phyloP scores from a whole-genome alignment of 352 stramenopile species.

The Pythium coloratum region DNA sequence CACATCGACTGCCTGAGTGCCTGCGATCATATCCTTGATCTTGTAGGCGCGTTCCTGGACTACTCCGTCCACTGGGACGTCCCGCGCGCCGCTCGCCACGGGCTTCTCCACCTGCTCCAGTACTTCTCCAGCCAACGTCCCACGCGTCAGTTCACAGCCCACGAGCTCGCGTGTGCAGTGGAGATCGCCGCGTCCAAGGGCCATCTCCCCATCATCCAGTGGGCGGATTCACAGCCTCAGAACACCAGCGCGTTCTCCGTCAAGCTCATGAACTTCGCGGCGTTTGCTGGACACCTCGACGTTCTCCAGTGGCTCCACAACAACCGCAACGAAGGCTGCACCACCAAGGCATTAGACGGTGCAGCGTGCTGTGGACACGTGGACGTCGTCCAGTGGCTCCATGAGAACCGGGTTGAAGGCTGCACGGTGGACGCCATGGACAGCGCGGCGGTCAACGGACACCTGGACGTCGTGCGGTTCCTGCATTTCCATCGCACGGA shows the following conservation, averaged over 20 bases:
- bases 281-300: constrained; percentile 32
- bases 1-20: constrained; percentile 2
- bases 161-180: constrained; percentile 15
- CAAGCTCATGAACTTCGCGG: constrained; percentile 41
- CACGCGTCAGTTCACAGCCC: neutral
- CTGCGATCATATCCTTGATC: constrained; percentile 11
- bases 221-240: constrained; percentile 7
- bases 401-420: constrained; percentile 16
- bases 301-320: constrained; percentile 34
- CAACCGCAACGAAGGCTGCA: constrained; percentile 19
- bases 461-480: constrained; percentile 16
- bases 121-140: neutral
- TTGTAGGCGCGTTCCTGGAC: constrained; percentile 11
- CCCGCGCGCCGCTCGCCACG: constrained; percentile 12
- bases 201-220: constrained; percentile 18
- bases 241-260: constrained; percentile 9
- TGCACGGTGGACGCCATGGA: constrained; percentile 26
- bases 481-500: constrained; percentile 15
- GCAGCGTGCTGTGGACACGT: constrained; percentile 20
- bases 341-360: constrained; percentile 16
- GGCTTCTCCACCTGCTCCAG: constrained; percentile 12
- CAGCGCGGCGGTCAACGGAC: constrained; percentile 10
- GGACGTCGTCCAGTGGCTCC: constrained; percentile 19
- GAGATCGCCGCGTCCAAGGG: constrained; percentile 16
- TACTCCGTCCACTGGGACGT: constrained; percentile 18